Evolutionary conservation across 2,329 filamentous ascomycete species (phyloP).

Genomic region (Exophiala mesophila): DNA sequence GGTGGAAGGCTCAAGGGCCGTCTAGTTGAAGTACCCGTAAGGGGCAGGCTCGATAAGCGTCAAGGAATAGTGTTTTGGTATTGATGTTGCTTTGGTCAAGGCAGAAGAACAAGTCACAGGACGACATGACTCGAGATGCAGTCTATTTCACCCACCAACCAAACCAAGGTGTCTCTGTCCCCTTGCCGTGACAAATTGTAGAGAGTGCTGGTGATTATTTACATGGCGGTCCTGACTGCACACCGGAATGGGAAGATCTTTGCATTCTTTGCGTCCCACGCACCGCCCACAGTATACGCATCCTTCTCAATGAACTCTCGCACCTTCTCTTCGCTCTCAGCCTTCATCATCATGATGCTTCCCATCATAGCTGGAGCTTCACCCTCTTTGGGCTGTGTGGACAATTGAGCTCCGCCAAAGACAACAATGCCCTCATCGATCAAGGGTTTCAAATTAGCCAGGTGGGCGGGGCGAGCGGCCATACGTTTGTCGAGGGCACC

Average conservation of each 20-base stretch:
- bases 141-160: too few species aligned
- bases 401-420: slow-evolving; percentile 59
- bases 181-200: too few species aligned
- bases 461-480: slow-evolving; percentile 21
- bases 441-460: slow-evolving; percentile 18
- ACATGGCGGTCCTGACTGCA: slow-evolving; percentile 25
- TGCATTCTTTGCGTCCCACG: slow-evolving; percentile 73
- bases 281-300: slow-evolving; percentile 64
- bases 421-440: slow-evolving; percentile 20
- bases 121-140: too few species aligned
- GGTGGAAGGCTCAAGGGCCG: too few species aligned
- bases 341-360: slow-evolving; percentile 63
- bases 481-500: slow-evolving; percentile 51
- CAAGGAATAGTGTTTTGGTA: too few species aligned
- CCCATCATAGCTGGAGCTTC: slow-evolving; percentile 65
- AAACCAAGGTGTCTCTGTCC: too few species aligned
- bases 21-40: too few species aligned
- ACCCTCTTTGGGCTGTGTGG: slow-evolving; percentile 60
- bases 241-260: slow-evolving; percentile 31
- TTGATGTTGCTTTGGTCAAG: too few species aligned
- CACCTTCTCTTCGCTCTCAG: slow-evolving; percentile 65
- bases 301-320: slow-evolving; percentile 63
- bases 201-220: slow-evolving; percentile 1
- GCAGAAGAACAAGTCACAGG: too few species aligned
- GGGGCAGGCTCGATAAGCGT: too few species aligned